Conservation (phyloP, 2,329 filamentous ascomycete genomes). For the Calonectria pseudoturangicola region DNA sequence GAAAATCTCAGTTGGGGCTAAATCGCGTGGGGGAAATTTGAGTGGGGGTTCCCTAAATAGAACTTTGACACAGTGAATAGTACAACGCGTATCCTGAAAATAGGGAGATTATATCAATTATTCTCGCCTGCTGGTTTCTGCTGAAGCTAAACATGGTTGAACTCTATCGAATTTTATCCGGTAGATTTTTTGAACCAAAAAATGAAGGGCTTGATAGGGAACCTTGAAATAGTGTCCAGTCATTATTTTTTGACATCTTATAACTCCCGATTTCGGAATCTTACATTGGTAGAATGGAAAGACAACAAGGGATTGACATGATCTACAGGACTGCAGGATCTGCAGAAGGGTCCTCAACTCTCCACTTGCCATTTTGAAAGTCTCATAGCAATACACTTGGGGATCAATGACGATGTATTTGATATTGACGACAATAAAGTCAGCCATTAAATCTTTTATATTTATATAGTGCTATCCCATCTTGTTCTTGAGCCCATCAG, state of each 20-base stretch:
- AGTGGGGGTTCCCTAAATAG: background rate
- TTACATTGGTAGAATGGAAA: background rate
- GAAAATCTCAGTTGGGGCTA: constrained; percentile 1
- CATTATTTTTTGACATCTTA: background rate
- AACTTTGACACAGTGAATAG: background rate
- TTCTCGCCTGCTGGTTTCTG: too few relatives aligned
- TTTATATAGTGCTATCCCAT: background rate
- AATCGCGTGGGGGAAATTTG: background rate
- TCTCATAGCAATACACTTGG: background rate
- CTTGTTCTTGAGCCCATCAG: background rate
- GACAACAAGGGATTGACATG: background rate
- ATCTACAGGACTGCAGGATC: background rate
- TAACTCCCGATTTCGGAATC: background rate
- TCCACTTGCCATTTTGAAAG: background rate
- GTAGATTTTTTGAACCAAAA: background rate
- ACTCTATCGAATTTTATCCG: background rate
- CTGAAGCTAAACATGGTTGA: too few relatives aligned
- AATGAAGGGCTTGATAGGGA: too few relatives aligned
- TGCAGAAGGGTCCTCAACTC: background rate
- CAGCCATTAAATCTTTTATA: background rate
- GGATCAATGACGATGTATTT: too few relatives aligned
- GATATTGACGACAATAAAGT: background rate
- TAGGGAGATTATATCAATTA: too few relatives aligned
- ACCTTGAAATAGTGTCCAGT: background rate
- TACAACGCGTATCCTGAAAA: too few relatives aligned